These are phyloP conservation scores for Talaromyces sp. DNA, from an alignment of 2,329 filamentous ascomycete genomes.

Conservation along the genomic window DNA sequence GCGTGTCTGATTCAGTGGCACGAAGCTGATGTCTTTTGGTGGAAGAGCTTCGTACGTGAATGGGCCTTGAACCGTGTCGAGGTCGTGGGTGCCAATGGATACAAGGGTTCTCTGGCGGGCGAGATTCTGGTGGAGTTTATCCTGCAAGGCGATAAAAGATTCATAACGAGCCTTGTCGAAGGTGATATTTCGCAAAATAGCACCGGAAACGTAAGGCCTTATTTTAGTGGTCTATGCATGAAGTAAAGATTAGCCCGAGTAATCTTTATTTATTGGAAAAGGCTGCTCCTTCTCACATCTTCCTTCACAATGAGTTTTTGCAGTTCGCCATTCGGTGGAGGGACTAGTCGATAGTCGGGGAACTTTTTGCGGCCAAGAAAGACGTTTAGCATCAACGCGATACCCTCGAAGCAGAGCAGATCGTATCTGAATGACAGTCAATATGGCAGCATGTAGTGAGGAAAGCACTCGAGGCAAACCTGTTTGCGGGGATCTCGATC, in stretches of 20 bases:
- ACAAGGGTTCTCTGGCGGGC: conserved; percentile 89
- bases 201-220: conserved; percentile 81
- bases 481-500: conserved; percentile 96
- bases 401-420: conserved; percentile 96
- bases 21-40: conserved; percentile 88
- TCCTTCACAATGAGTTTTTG: conserved; percentile 76
- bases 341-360: conserved; percentile 72
- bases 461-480: conserved; percentile 48
- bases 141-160: conserved; percentile 95
- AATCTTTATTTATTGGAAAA: not conserved
- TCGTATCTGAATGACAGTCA: conserved; percentile 54
- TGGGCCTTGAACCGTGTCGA: conserved; percentile 87
- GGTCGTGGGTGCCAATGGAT: conserved; percentile 94
- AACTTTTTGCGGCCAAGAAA: conserved; percentile 72
- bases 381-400: conserved; percentile 91
- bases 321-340: conserved; percentile 66
- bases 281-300: conserved; percentile 39
- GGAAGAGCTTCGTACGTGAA: conserved; percentile 93
- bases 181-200: conserved; percentile 82
- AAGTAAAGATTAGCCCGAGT: not conserved
- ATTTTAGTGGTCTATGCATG: conserved; percentile 61
- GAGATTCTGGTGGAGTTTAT: conserved; percentile 95
- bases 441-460: not conserved
- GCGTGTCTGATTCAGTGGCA: conserved; percentile 84
- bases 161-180: conserved; percentile 91